Evolutionary conservation across 148 eudicot species (phyloP).

Genomic region (Silene latifolia): DNA sequence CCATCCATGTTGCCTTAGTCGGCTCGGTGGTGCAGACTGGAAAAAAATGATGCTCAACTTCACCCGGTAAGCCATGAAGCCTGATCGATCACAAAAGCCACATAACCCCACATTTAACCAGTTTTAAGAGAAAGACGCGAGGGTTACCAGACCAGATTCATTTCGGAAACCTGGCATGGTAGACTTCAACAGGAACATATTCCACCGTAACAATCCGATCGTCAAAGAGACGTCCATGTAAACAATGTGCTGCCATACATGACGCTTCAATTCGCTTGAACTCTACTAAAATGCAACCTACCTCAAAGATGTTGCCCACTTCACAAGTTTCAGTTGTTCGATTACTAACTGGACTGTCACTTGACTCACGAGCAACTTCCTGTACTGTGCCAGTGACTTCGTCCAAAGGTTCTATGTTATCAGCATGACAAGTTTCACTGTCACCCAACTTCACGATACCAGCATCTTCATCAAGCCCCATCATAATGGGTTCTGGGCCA

Average conservation of each 20-base stretch:
- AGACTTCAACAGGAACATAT: slow-evolving; percentile 51
- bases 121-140: neutral
- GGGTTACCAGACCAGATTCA: slow-evolving; percentile 6
- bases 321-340: slow-evolving; percentile 24
- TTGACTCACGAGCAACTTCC: slow-evolving; percentile 21
- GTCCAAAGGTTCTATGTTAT: slow-evolving; percentile 27
- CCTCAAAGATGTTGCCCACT: slow-evolving; percentile 40
- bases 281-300: slow-evolving; percentile 72
- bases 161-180: slow-evolving; percentile 46
- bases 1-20: neutral
- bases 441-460: slow-evolving; percentile 20
- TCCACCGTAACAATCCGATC: slow-evolving; percentile 55
- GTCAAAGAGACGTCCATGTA: slow-evolving; percentile 76
- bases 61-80: neutral
- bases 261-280: slow-evolving; percentile 72
- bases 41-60: neutral
- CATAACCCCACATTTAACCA: neutral
- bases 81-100: neutral
- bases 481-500: slow-evolving; percentile 8
- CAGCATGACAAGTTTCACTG: slow-evolving; percentile 18
- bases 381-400: slow-evolving; percentile 18
- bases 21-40: neutral
- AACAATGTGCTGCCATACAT: slow-evolving; percentile 83
- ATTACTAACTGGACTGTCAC: slow-evolving; percentile 9
- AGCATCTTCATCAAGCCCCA: slow-evolving; percentile 11